phyloP scores from a whole-genome alignment of 768 basidiomycete species.

The Asterophora lycoperdoides region DNA sequence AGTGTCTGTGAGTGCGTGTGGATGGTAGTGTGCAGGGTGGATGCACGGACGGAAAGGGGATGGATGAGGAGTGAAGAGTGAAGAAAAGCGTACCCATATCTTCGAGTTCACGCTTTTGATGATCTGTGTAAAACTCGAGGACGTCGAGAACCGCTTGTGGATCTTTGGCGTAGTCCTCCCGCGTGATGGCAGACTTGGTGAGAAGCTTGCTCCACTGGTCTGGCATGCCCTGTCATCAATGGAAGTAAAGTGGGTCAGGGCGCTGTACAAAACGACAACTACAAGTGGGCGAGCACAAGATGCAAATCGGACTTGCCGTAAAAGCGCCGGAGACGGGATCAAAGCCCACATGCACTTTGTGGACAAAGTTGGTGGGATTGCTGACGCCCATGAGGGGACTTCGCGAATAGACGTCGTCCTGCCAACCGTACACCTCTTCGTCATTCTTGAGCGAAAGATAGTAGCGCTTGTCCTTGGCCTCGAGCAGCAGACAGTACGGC shows the following conservation, averaged over 20 bases:
- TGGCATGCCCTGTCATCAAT: slow-evolving; percentile 71
- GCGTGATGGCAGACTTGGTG: slow-evolving; percentile 95
- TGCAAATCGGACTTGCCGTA: slow-evolving; percentile 61
- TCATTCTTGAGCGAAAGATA: slow-evolving; percentile 85
- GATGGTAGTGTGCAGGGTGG: no score
- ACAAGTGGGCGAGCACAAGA: not conserved
- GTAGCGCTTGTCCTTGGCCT: slow-evolving; percentile 79
- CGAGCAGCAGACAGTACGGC: slow-evolving; percentile 88
- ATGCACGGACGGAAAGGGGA: slow-evolving; percentile 2
- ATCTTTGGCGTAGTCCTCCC: slow-evolving; percentile 95
- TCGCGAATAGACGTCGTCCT: slow-evolving; percentile 92
- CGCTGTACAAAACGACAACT: not conserved
- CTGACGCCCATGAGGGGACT: slow-evolving; percentile 92
- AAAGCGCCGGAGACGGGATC: slow-evolving; percentile 93
- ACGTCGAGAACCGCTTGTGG: slow-evolving; percentile 97
- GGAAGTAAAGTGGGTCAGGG: slow-evolving; percentile 7
- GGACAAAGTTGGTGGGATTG: slow-evolving; percentile 96
- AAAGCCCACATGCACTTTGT: slow-evolving; percentile 97
- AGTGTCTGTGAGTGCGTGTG: not conserved
- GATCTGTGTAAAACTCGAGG: slow-evolving; percentile 97
- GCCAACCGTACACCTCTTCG: slow-evolving; percentile 97
- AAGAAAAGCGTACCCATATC: slow-evolving; percentile 31
- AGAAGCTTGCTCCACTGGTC: slow-evolving; percentile 98
- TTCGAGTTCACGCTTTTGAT: slow-evolving; percentile 92
- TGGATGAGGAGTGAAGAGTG: slow-evolving; percentile 22